These are phyloP conservation scores for Tetrapisispora namnaoensis DNA, from an alignment of 805 yeast species.

Conservation along the genomic window DNA sequence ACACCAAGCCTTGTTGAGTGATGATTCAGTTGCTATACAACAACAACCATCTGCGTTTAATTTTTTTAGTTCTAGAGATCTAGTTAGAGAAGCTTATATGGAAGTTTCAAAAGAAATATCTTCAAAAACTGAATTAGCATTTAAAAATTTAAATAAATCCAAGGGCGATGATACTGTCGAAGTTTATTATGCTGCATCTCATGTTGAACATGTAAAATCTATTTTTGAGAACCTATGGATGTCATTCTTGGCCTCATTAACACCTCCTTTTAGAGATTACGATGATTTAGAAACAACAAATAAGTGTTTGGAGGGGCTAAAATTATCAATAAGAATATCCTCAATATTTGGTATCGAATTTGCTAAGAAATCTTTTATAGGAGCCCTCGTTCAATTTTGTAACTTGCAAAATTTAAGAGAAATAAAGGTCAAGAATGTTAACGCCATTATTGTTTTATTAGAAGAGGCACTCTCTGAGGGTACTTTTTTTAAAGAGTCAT, in stretches of 20 bases:
- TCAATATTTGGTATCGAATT: conserved; percentile 74
- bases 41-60: conserved; percentile 36
- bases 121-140: conserved; percentile 75
- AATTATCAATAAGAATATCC: conserved; percentile 71
- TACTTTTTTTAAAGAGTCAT: conserved; percentile 58
- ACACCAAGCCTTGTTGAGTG: conserved; percentile 77
- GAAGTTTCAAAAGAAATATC: conserved; percentile 91
- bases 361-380: conserved; percentile 81
- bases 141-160: conserved; percentile 50
- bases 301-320: conserved; percentile 75
- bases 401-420: conserved; percentile 71
- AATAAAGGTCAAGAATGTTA: conserved; percentile 68
- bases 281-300: conserved; percentile 64
- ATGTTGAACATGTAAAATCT: conserved; percentile 82
- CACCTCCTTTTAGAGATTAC: conserved; percentile 86
- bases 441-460: conserved; percentile 64
- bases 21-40: conserved; percentile 36
- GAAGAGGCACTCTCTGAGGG: conserved; percentile 76
- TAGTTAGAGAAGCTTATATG: conserved; percentile 72
- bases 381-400: conserved; percentile 82
- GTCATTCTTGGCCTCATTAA: conserved; percentile 89
- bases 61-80: conserved; percentile 62
- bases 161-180: conserved; percentile 35
- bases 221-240: conserved; percentile 94
- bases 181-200: conserved; percentile 72